These are phyloP conservation scores for Kodamaea neixiangensis DNA, from an alignment of 805 yeast species.

Conservation along the genomic window DNA sequence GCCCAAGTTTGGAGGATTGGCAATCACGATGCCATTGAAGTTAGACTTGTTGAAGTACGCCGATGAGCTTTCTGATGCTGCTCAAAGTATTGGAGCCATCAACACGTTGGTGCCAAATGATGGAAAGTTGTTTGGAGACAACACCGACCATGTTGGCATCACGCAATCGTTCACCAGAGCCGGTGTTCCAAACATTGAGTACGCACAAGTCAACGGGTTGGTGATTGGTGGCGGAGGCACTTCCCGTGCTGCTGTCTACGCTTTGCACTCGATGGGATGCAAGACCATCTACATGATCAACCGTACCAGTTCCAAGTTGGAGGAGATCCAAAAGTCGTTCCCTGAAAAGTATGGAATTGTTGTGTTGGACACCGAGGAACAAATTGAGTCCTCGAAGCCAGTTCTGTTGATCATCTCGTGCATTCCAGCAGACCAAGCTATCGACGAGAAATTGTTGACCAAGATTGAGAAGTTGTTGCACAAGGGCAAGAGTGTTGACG, in stretches of 20 bases:
- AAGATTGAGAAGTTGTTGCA: slow-evolving; percentile 50
- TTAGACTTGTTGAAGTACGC: slow-evolving; percentile 71
- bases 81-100: slow-evolving; percentile 85
- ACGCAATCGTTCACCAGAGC: slow-evolving; percentile 60
- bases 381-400: slow-evolving; percentile 45
- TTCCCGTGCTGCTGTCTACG: slow-evolving; percentile 90
- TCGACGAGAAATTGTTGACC: slow-evolving; percentile 52
- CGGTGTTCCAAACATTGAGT: slow-evolving; percentile 55
- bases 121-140: slow-evolving; percentile 65
- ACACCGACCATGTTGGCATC: slow-evolving; percentile 96
- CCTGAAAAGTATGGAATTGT: slow-evolving; percentile 60
- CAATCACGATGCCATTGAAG: slow-evolving; percentile 93
- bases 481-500: slow-evolving; percentile 34
- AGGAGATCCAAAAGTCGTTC: slow-evolving; percentile 59
- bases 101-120: slow-evolving; percentile 70
- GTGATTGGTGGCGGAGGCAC: slow-evolving; percentile 98
- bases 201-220: slow-evolving; percentile 55
- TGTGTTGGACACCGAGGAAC: slow-evolving; percentile 51
- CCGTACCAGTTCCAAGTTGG: slow-evolving; percentile 70
- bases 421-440: slow-evolving; percentile 77
- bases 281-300: slow-evolving; percentile 73
- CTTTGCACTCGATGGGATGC: slow-evolving; percentile 79
- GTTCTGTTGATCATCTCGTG: slow-evolving; percentile 72
- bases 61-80: slow-evolving; percentile 71
- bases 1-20: slow-evolving; percentile 81